Evolutionary conservation across 176 grass and related monocot species (phyloP), one percentile per base, ranked within the genome.

Genomic region (Carex littledalei): DNA sequence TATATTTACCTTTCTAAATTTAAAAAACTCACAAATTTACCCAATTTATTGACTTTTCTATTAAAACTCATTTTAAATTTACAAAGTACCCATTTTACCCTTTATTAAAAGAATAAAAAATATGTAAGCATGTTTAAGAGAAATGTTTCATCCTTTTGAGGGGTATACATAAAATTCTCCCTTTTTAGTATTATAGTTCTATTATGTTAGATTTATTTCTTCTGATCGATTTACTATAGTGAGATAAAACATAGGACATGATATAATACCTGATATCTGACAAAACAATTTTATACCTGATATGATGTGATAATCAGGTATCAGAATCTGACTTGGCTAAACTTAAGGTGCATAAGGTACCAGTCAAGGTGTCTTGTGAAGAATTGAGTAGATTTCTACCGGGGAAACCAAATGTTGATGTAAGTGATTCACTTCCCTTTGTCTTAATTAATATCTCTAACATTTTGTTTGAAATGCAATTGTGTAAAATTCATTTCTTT

Each of bases 321-420:
- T 63, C 87, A 85, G 88, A 93, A 72, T 82, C 88, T 74, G 86
- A 98, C 74, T 79, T 81, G 50, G 80, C 84, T 65, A 95, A 90
- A 55, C 81, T 98, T 50, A 79, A 92, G 59, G 87, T 91, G 66
- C 93, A 95, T 85, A 92, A 75, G 84, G 90, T 95, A 77, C 93
- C 95, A 83, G 71, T 93, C 6, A 68, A 88, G 15, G 83, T 98
- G 47, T 85, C 93, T 87, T 89, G 83, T 78, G 86, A 93, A 79
- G 88, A 95, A 57, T 65, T 98, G 68, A 31, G 60, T 45, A 90
- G 81, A 52, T 64, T 92, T 50, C 93, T 95, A 56, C 85, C 86
- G 43, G 81, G 82, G 17, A 89, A 87, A 26, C 88, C 88, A 62
- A 78, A 60, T 64, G 86, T 88, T 56, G 81, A 91, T 37, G 89